Conservation (phyloP, 768 basidiomycete genomes). For the Tricholoma saponaceum region DNA sequence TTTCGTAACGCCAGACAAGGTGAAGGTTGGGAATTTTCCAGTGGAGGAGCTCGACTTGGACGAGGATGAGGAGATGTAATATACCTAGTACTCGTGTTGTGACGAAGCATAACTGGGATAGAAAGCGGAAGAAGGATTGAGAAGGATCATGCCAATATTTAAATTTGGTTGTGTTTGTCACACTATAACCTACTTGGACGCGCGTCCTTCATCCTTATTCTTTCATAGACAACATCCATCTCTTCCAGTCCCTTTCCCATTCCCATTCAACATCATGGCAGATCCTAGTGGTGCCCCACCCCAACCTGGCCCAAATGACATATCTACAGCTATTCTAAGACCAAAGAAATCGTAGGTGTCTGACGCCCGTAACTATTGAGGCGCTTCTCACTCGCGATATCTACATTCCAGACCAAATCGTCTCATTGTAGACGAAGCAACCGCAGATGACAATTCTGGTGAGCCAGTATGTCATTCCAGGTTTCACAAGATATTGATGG, state of each 20-base stretch:
- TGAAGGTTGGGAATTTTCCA: slow-evolving; percentile 83
- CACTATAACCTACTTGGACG: slow-evolving; percentile 22
- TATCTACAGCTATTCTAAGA: slow-evolving; percentile 91
- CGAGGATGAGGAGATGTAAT: slow-evolving; percentile 67
- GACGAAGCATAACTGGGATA: slow-evolving; percentile 9
- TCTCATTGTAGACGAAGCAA: slow-evolving; percentile 93
- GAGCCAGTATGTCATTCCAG: slow-evolving; percentile 16
- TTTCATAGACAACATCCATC: slow-evolving; percentile 7
- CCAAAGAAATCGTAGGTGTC: slow-evolving; percentile 93
- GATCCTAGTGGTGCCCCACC: slow-evolving; percentile 83
- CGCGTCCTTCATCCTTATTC: slow-evolving; percentile 32
- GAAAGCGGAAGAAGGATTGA: slow-evolving; percentile 23
- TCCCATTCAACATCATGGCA: slow-evolving; percentile 40
- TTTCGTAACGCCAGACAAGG: slow-evolving; percentile 82
- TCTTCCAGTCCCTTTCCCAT: slow-evolving; percentile 11
- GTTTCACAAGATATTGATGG: slow-evolving; percentile 10
- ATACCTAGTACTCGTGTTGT: slow-evolving; percentile 7
- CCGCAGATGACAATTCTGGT: slow-evolving; percentile 96
- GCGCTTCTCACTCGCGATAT: slow-evolving; percentile 17
- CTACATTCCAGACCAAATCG: slow-evolving; percentile 76
- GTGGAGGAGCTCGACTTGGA: slow-evolving; percentile 75
- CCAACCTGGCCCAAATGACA: slow-evolving; percentile 84
- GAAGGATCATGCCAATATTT: slow-evolving; percentile 12
- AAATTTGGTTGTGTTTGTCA: slow-evolving; percentile 19
- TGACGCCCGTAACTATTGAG: slow-evolving; percentile 2